Conservation (phyloP, 768 basidiomycete genomes). For the Russula griseocarnosa region DNA sequence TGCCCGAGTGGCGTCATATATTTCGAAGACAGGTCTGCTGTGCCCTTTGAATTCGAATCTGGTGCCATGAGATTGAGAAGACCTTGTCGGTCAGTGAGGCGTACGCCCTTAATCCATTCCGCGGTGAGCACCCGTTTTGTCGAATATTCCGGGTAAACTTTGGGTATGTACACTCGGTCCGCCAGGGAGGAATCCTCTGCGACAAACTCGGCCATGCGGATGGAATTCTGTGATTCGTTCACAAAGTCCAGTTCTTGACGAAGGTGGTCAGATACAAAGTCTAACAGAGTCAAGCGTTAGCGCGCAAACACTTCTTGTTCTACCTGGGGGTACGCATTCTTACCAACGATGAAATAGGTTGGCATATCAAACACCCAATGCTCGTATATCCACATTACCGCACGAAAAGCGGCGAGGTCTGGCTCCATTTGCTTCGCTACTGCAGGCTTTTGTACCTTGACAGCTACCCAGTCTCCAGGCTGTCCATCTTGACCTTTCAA, state of each 20-base stretch:
- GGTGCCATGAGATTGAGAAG: slow-evolving; percentile 56
- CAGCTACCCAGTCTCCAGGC: slow-evolving; percentile 68
- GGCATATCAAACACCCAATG: slow-evolving; percentile 83
- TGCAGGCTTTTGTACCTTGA: slow-evolving; percentile 90
- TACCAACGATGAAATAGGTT: slow-evolving; percentile 73
- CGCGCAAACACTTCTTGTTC: background rate
- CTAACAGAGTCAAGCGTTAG: slow-evolving; percentile 34
- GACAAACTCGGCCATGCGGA: slow-evolving; percentile 62
- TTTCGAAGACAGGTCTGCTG: background rate
- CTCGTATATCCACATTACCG: slow-evolving; percentile 77
- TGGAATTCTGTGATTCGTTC: slow-evolving; percentile 74
- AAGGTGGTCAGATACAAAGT: slow-evolving; percentile 77
- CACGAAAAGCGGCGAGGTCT: slow-evolving; percentile 67
- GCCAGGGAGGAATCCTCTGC: slow-evolving; percentile 65
- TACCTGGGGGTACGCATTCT: slow-evolving; percentile 28
- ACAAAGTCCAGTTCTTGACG: slow-evolving; percentile 79
- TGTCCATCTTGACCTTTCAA: slow-evolving; percentile 39
- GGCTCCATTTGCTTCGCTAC: slow-evolving; percentile 83
- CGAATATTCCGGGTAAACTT: slow-evolving; percentile 64
- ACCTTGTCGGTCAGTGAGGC: slow-evolving; percentile 59
- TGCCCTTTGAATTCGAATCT: slow-evolving; percentile 33
- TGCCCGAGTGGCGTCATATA: slow-evolving; percentile 19
- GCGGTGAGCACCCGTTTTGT: slow-evolving; percentile 78
- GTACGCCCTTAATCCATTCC: slow-evolving; percentile 80
- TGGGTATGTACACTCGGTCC: slow-evolving; percentile 73